A percentile compares a stretch with the other conserved stretches of the same genome.
Evolutionary conservation across 73 alveolate genomes (phyloP).

Genomic region (Effrenium voratum): DNA sequence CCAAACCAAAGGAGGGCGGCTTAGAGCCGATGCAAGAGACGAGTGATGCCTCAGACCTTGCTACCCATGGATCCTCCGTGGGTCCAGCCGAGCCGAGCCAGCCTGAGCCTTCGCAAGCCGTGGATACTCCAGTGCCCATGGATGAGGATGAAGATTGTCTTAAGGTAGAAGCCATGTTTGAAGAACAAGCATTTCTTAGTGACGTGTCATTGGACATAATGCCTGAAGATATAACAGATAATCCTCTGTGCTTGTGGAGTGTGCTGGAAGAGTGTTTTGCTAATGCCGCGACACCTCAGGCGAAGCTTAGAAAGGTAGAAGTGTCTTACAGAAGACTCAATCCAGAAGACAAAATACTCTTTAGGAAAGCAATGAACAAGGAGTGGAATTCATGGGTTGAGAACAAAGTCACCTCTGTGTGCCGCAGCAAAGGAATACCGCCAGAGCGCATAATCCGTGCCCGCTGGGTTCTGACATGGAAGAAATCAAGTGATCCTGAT

Average conservation of each 20-base stretch:
- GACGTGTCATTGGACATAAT: not conserved
- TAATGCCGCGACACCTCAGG: not conserved
- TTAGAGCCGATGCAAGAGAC: too few relatives aligned
- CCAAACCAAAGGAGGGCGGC: not conserved
- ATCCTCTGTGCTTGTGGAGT: not conserved
- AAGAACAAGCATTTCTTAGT: not conserved
- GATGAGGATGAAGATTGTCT: not conserved
- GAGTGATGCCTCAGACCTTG: not conserved
- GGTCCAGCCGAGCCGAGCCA: not conserved
- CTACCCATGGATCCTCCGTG: too few relatives aligned
- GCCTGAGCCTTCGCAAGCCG: too few relatives aligned
- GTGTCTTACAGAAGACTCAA: not conserved
- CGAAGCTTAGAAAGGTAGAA: not conserved
- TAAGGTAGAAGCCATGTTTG: not conserved
- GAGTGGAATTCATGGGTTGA: constrained; percentile 53
- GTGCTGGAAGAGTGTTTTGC: not conserved
- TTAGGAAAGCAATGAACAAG: not conserved
- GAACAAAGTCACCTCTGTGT: not conserved
- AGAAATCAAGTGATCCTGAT: constrained; percentile 28
- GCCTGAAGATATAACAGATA: not conserved
- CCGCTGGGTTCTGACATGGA: constrained; percentile 20
- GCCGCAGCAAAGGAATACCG: not conserved
- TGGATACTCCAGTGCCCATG: not conserved
- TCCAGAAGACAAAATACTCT: not conserved
- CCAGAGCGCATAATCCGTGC: not conserved